Conservation (phyloP, 2,329 filamentous ascomycete genomes). For the Hypoxylon sp. region DNA sequence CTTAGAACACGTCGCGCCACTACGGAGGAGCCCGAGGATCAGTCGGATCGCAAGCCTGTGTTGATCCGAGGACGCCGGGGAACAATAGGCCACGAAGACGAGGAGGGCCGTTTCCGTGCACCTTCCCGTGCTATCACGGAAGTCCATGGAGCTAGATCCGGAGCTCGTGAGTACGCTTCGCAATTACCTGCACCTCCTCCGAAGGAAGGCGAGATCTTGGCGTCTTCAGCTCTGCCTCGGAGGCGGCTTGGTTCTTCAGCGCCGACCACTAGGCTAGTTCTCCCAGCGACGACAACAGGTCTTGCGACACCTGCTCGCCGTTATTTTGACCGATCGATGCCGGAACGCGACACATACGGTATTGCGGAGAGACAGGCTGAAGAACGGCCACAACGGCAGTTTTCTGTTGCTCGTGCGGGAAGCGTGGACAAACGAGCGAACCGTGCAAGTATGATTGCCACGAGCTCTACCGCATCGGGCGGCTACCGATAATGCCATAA, state of each 20-base stretch:
- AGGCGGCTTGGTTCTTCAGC: conserved; percentile 65
- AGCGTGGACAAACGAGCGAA: conserved; percentile 61
- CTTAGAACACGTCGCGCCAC: conserved; percentile 59
- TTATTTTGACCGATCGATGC: conserved; percentile 62
- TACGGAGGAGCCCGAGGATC: conserved; percentile 62
- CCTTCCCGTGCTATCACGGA: conserved; percentile 72
- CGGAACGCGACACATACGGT: conserved; percentile 57
- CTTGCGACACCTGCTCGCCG: conserved; percentile 55
- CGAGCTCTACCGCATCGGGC: conserved; percentile 57
- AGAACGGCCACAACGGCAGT: conserved; percentile 59
- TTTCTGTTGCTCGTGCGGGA: conserved; percentile 60
- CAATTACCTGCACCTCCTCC: conserved; percentile 54
- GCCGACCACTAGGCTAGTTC: conserved; percentile 61
- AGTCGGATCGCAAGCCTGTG: conserved; percentile 56
- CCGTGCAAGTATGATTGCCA: conserved; percentile 59
- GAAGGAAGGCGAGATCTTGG: conserved; percentile 52
- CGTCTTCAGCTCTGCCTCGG: conserved; percentile 64
- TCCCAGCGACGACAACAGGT: conserved; percentile 55
- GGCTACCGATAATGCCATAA: conserved; percentile 59
- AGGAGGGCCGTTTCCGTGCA: conserved; percentile 64
- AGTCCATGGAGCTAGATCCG: conserved; percentile 55
- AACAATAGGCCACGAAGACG: conserved; percentile 63
- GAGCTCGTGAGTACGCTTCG: conserved; percentile 57
- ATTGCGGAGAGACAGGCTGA: conserved; percentile 56
- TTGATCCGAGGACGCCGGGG: conserved; percentile 61